Percentiles rank a stretch among this genome's conserved stretches.
Evolutionary conservation across 1,284 basidiomycete species (phyloP).

Genomic region (Microbotryum intermedium): DNA sequence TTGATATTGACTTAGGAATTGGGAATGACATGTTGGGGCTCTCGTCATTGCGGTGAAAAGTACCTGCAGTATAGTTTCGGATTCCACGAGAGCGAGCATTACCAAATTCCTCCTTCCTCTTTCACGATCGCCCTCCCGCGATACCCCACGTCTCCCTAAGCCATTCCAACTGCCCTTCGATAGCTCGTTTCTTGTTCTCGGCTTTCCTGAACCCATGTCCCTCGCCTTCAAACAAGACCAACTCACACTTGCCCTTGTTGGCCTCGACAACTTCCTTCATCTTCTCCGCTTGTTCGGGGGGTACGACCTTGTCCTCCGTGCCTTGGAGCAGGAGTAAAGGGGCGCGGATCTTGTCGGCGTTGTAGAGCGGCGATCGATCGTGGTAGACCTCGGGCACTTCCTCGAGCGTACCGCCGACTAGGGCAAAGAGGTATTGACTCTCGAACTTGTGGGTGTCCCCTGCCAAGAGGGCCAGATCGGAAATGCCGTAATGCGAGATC

Average conservation of each 20-base stretch:
- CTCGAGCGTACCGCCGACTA: slow-evolving; percentile 50
- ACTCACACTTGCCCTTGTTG: slow-evolving; percentile 46
- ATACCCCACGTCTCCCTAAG: slow-evolving; percentile 38
- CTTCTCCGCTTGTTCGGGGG: slow-evolving; percentile 10
- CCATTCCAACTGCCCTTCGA: slow-evolving; percentile 46
- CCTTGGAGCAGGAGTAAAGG: slow-evolving; percentile 48
- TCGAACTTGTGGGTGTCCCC: slow-evolving; percentile 53
- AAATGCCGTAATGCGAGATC: slow-evolving; percentile 50
- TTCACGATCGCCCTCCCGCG: slow-evolving; percentile 1
- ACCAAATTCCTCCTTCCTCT: too few species aligned
- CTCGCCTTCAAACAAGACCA: slow-evolving; percentile 49
- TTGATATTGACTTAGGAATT: too few species aligned
- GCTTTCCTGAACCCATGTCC: slow-evolving; percentile 51
- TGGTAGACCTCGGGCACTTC: slow-evolving; percentile 48
- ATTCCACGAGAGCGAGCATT: too few species aligned
- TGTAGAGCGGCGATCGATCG: slow-evolving; percentile 47
- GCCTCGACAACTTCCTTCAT: slow-evolving; percentile 36
- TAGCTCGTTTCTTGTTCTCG: slow-evolving; percentile 44
- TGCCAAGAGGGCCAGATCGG: slow-evolving; percentile 47
- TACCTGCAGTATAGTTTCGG: too few species aligned
- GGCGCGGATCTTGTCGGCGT: slow-evolving; percentile 47
- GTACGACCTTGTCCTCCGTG: slow-evolving; percentile 32
- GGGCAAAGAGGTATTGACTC: slow-evolving; percentile 36
- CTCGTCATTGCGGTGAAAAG: too few species aligned
- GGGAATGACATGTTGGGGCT: too few species aligned